Conservation (phyloP, 306 rosid species). For the Vigna radiata region DNA sequence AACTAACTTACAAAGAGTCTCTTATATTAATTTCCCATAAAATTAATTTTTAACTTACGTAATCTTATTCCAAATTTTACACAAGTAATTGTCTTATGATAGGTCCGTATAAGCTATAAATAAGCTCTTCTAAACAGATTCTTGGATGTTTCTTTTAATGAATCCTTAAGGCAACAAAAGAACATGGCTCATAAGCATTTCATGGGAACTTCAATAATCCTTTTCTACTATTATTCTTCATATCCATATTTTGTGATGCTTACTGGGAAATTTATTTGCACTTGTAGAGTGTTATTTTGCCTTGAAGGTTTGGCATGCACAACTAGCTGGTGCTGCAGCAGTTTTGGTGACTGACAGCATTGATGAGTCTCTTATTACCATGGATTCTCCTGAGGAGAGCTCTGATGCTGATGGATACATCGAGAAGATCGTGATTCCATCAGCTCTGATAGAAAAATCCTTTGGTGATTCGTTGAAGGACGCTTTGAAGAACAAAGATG, state of each 20-base stretch:
- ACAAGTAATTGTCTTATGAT: not conserved
- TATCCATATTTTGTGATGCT: slow-evolving; percentile 24
- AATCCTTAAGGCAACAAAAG: slow-evolving; percentile 15
- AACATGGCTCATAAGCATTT: not conserved
- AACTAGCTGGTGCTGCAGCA: slow-evolving; percentile 89
- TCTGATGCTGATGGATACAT: slow-evolving; percentile 71
- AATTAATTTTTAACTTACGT: too few relatives aligned
- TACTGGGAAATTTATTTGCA: slow-evolving; percentile 33
- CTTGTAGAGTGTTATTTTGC: slow-evolving; percentile 85
- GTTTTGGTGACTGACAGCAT: slow-evolving; percentile 74
- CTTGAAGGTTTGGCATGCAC: slow-evolving; percentile 92
- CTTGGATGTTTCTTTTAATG: not conserved
- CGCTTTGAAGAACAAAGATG: slow-evolving; percentile 55
- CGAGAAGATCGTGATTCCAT: slow-evolving; percentile 75
- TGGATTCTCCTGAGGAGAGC: slow-evolving; percentile 85
- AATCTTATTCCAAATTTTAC: not conserved
- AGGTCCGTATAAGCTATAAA: not conserved
- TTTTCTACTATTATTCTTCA: not conserved
- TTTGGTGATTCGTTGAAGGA: slow-evolving; percentile 76
- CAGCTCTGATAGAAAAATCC: slow-evolving; percentile 74
- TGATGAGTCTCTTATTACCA: slow-evolving; percentile 79
- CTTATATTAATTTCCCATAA: too few relatives aligned
- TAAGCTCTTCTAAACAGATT: not conserved
- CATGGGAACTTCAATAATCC: slow-evolving; percentile 6
- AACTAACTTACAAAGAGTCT: too few relatives aligned